Base-by-base conservation (phyloP, 495 filamentous ascomycete genomes). In the Pseudevernia furfuracea region DNA sequence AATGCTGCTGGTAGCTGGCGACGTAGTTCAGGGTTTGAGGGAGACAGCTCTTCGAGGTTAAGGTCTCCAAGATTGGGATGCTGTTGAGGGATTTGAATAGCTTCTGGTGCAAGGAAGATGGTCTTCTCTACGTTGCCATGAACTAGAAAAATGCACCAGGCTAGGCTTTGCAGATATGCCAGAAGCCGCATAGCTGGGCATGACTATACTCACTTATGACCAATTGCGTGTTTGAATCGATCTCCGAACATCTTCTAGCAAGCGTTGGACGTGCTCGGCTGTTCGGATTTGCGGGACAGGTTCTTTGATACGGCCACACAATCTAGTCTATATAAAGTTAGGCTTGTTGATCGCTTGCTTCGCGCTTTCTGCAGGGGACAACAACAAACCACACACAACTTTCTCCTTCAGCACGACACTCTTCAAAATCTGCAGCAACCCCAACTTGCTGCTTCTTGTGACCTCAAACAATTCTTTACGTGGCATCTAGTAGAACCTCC, bases 81-180 rank as follows among this genome's bases (percentile, higher is more conserved):
- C 34, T 78, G 73, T 14, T 79, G 72, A 12, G 86, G 81, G 38
- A 89, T 70, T 39, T 75, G 71, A 69, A 81, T 67, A 14, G 76
- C 66, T 21, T 74, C 67, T 28, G 94, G 94, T 30, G 80, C 91
- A 49, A 88, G 73, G 78, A 98, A 97, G 70, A 98, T 91, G 69
- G 82, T 81, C 74, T 98, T 98, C 74, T 98, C 94, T 66, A 88
- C 87, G 73, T 98, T 97, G 71, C 84, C 90, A 44, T 66, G 64
- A 30, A 70, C 69, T 34, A 70, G 69, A 37, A 68, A 61, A 66
- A 64, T 65, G 64, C 74, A 71, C 63, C 77, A 64, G 25, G 62
- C 53, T 58, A 64, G 53, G 32, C 32, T 46, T 46, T 46, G 55
- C 53, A 48, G n/a, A 58, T 37, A 49, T 25, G 62, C 62, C 38